Evolutionary conservation across 2,329 filamentous ascomycete species (phyloP), one percentile per base, ranked within the genome.

Genomic region (Diaporthe longicolla): DNA sequence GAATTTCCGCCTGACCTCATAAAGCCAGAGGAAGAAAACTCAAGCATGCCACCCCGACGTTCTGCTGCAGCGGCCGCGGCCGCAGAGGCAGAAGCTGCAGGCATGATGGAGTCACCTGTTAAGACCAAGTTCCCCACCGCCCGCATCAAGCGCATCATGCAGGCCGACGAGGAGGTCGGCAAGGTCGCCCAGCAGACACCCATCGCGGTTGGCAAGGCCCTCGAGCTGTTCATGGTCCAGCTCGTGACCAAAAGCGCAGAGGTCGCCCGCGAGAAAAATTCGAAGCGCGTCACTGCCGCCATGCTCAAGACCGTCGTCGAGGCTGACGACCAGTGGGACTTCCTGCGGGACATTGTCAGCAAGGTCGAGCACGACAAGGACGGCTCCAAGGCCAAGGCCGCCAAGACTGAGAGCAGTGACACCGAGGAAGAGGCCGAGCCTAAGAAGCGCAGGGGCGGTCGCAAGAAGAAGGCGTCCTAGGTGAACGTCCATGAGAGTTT

Each of bases 131-230:
- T 99, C 80, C 97, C 97, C 1, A 97, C 97, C 43, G 97, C 97
- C 19, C 90, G 97, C 76, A 99, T 99, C 87, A 99, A 99, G 88
- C 92, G 97, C 69, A 98, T 99, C 80, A 98, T 99, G 97, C 97
- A 99, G 85, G 96, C 96, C 15, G 97, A 99, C 81, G 97, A 99
- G 81, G 97, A 99, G 82, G 95, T 99, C 0, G 97, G 97, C 76
- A 99, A 99, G 85, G 97, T 99, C 13, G 95, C 97, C 5, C 97
- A 99, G 84, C 97, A 98, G 76, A 98, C 97, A 0, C 96, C 96
- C 21, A 97, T 98, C 73, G 97, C 96, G 35, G 96, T 98, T 58
- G 94, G 94, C 78, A 98, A 98, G 86, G 97, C 97, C 21, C 89
- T 99, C 9, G 97, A 99, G 85, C 89, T 99, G 11, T 99, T 99